Evolutionary conservation across 192 early-diverging fungal genomes (phyloP).

Genomic region (Pecoramyces ruminantium): DNA sequence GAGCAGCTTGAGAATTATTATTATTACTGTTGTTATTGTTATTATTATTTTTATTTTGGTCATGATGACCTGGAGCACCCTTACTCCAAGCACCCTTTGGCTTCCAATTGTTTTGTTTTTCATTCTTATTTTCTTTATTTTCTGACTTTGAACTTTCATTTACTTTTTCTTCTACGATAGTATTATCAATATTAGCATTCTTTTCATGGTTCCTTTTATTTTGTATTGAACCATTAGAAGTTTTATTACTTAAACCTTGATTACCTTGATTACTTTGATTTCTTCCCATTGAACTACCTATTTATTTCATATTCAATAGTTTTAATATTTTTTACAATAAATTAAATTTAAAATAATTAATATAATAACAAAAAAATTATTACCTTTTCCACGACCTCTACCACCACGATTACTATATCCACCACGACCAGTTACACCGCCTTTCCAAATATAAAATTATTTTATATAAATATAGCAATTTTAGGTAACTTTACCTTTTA

Average conservation of each 20-base stretch:
- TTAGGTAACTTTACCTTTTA: no score
- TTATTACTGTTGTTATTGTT: not conserved
- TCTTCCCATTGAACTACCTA: not conserved
- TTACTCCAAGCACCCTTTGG: not conserved
- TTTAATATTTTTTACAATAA: no score
- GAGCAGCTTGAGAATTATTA: no score
- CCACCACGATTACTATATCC: conserved; percentile 38
- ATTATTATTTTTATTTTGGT: not conserved
- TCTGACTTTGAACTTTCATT: not conserved
- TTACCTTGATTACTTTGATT: not conserved
- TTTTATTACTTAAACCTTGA: not conserved
- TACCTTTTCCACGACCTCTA: conserved; percentile 21
- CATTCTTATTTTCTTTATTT: not conserved
- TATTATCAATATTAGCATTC: not conserved
- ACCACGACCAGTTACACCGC: conserved; percentile 6
- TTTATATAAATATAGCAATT: no score
- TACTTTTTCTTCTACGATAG: not conserved
- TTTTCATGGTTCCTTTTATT: not conserved
- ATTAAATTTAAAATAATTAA: no score
- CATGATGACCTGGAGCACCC: not conserved
- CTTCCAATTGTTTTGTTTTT: not conserved
- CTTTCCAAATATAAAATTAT: no score
- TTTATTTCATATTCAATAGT: no score
- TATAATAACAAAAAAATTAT: no score
- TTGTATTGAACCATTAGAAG: not conserved